Evolutionary conservation across 2,329 filamentous ascomycete species (phyloP).

Genomic region (Mycogone perniciosa): DNA sequence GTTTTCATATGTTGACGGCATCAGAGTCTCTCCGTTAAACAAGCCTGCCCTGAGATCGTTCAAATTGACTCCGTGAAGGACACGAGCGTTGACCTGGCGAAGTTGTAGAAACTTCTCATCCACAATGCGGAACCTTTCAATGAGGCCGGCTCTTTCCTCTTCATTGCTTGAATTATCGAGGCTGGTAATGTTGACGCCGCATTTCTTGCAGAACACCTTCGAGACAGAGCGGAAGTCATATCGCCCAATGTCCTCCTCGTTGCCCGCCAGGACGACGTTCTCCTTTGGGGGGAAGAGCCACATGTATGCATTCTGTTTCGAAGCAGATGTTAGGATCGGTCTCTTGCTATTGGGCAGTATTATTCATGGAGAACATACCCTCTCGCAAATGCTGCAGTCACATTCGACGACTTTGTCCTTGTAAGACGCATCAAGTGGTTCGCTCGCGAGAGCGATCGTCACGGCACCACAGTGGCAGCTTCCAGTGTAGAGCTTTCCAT

Average conservation of each 20-base stretch:
- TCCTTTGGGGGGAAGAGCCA: constrained; percentile 36
- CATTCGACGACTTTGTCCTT: constrained; percentile 33
- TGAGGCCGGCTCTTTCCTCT: background rate
- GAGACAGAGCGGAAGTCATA: constrained; percentile 31
- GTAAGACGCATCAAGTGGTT: constrained; percentile 34
- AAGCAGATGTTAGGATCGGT: background rate
- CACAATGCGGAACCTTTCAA: too few species aligned
- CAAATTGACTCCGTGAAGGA: too few species aligned
- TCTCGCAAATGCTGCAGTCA: constrained; percentile 45
- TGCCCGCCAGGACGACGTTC: constrained; percentile 35
- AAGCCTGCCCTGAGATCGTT: too few species aligned
- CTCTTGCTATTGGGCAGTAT: too few species aligned
- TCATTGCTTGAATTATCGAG: constrained; percentile 6
- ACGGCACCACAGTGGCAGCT: constrained; percentile 49
- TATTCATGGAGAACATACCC: constrained; percentile 24
- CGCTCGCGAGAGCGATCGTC: constrained; percentile 35
- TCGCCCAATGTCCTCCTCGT: constrained; percentile 29
- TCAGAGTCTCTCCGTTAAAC: too few species aligned
- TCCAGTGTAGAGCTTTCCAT: constrained; percentile 38
- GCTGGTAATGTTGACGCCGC: constrained; percentile 40
- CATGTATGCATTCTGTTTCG: background rate
- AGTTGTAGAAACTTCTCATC: too few species aligned
- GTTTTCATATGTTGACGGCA: too few species aligned
- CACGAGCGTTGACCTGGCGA: too few species aligned
- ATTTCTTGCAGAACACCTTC: constrained; percentile 44